Base-by-base conservation (phyloP, 1,139 yeast species). In the Yamadazyma blattariae region DNA sequence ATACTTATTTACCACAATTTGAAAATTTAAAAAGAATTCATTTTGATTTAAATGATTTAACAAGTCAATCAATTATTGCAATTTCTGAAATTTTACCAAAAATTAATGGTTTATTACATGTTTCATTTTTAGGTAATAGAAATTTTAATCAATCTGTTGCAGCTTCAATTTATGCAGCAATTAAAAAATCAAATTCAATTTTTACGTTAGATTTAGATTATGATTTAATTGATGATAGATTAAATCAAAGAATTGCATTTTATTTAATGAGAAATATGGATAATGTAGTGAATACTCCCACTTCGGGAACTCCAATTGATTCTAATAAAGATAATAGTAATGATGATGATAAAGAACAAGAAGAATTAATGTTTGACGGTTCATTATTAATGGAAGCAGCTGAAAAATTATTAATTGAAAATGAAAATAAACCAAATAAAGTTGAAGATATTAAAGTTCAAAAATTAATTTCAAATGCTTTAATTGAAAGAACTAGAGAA, bases 211-310 rank as follows among this genome's bases (percentile, higher is more conserved):
- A 87, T 48, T 63, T 87, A 36, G 95, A 88, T 51, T 75, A 77
- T 45, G 84, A 77, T 34, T 59, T 72, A 40, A 72, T 87, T 38
- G 77, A 86, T 13, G 89, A 82, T 43, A 79, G 79, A 42, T 67
- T 89, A 32, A 77, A 84, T 20, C 85, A 89, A 27, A 75, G 90
- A 54, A 77, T 89, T 42, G 94, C 95, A 0, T 76, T 85, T 41
- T 83, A 84, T 52, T 68, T 90, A 50, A 81, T 89, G 82, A 75
- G 84, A 51, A 89, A 89, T 54, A 82, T 89, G 84, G 90, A 87
- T 50, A 65, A 59, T 32, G 33, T 45, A 3, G 38, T 47, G 17
- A 37, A 43, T 18, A 12, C 33, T 12, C 32, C 29, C 10, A 9
- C 26, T 2, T 17, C 19, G 5, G 19, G 19, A 5, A 17, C 19